Evolutionary conservation across 306 rosid genomes (phyloP), one percentile per base, ranked within the genome.

Genomic region (Castanea sativa): DNA sequence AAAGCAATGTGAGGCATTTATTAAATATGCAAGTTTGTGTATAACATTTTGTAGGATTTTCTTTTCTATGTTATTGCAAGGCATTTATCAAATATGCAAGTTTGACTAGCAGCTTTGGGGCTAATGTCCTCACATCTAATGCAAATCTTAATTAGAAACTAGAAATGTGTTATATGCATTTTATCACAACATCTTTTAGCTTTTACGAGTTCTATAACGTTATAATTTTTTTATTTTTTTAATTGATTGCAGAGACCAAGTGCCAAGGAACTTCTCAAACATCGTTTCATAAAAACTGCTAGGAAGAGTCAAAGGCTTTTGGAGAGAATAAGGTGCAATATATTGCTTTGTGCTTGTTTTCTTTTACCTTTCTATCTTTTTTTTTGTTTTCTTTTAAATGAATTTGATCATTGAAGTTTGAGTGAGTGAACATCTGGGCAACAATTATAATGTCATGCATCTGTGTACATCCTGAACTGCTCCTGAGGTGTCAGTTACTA

Each of bases 191-290:
- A 23, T 60, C 68, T 77, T 71, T 2, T 67, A 21, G 45, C 65
- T 56, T 29, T 53, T 23, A 21, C 11, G 27, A 35, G 52, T 35
- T 18, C 51, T 67, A 21, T 67, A 5, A 3, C 32, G 76, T 6
- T 80, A 21, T 75, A 8, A 49, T 49, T 11, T 3, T 2, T 12
- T 81, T n/a, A n/a, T 79, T 56, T 73, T 64, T 74, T 80, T 60
- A 73, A 86, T 80, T 73, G 55, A 80, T 85, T 84, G 77, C 90
- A 96, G 99, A 93, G 99, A 86, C 90, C 90, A 74, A 90, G 96
- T 88, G 99, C 99, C 77, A 96, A 89, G 92, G 99, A 96, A 85
- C 97, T 96, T 80, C 86, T 93, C 77, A 93, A 83, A 87, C 96
- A 93, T 79, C 98, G 98, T 51, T 92, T 96, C 87, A 93, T 96